Conservation (phyloP, 306 rosid genomes). For the Luffa aegyptiaca region DNA sequence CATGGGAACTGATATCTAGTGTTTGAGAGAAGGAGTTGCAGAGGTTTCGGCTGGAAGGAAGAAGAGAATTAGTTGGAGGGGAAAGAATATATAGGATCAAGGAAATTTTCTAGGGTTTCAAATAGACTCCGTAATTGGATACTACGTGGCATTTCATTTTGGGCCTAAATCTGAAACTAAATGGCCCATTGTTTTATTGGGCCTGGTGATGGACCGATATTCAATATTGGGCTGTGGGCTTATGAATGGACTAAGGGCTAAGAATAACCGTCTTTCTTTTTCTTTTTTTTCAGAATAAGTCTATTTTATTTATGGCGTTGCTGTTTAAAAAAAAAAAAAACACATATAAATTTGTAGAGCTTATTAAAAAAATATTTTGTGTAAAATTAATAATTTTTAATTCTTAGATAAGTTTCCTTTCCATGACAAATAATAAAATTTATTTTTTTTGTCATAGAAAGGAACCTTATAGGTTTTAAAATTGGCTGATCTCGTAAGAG, state of each 20-base stretch:
- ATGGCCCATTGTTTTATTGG: neutral
- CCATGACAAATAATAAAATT: no score
- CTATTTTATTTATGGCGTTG: no score
- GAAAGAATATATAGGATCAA: neutral
- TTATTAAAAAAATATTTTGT: no score
- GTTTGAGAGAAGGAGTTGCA: neutral
- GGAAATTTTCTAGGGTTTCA: neutral
- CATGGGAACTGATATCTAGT: neutral
- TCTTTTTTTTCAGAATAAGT: no score
- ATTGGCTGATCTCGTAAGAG: no score
- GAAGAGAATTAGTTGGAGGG: rapidly evolving
- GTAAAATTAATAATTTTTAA: no score
- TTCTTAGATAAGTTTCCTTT: no score
- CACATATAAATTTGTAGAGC: no score
- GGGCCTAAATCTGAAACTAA: neutral
- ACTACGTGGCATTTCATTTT: neutral
- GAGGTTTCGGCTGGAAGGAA: neutral
- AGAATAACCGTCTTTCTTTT: neutral
- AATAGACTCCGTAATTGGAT: neutral
- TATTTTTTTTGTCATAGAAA: no score
- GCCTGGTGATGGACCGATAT: neutral
- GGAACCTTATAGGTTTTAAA: no score
- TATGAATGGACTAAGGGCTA: neutral
- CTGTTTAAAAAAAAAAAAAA: no score
- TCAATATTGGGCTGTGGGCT: neutral